phyloP scores from a whole-genome alignment of 2,329 filamentous ascomycete genomes.

The Blastomyces silverae region DNA sequence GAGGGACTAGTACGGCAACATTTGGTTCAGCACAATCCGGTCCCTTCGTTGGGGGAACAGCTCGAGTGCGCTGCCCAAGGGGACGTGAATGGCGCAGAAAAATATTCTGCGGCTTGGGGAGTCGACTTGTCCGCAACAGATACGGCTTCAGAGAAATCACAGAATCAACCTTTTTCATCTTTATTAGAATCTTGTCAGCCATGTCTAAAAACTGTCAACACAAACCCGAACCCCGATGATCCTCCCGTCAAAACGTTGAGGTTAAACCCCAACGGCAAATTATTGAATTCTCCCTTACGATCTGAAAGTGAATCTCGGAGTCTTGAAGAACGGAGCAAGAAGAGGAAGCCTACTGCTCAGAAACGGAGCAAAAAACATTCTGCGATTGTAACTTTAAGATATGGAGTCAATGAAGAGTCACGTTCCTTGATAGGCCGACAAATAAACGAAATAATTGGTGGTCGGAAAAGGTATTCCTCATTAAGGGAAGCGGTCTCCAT shows the following conservation, averaged over 20 bases:
- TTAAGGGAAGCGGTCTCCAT: not conserved
- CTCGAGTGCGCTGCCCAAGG: not conserved
- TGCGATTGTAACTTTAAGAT: slow-evolving; percentile 52
- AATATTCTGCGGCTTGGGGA: not conserved
- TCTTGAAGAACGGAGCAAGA: slow-evolving; percentile 18
- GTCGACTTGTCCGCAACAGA: not conserved
- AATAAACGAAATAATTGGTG: slow-evolving; percentile 57
- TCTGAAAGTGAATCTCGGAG: slow-evolving; percentile 20
- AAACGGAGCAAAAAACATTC: slow-evolving; percentile 31
- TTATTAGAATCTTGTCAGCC: not conserved
- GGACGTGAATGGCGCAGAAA: not conserved
- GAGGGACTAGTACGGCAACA: slow-evolving; percentile 18
- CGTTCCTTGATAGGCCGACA: slow-evolving; percentile 49
- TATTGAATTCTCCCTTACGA: slow-evolving; percentile 35
- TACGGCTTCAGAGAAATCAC: not conserved
- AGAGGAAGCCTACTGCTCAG: slow-evolving; percentile 6
- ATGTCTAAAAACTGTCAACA: not conserved
- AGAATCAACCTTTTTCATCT: not conserved
- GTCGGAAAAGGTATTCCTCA: slow-evolving; percentile 28
- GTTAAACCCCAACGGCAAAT: slow-evolving; percentile 40
- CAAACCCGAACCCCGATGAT: not conserved
- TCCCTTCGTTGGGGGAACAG: slow-evolving; percentile 1
- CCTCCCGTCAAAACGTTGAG: slow-evolving; percentile 39
- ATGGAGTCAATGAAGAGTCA: slow-evolving; percentile 47
- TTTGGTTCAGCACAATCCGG: not conserved